phyloP scores from a whole-genome alignment of 2,329 filamentous ascomycete species.

The Plectosphaerella cucumerina region DNA sequence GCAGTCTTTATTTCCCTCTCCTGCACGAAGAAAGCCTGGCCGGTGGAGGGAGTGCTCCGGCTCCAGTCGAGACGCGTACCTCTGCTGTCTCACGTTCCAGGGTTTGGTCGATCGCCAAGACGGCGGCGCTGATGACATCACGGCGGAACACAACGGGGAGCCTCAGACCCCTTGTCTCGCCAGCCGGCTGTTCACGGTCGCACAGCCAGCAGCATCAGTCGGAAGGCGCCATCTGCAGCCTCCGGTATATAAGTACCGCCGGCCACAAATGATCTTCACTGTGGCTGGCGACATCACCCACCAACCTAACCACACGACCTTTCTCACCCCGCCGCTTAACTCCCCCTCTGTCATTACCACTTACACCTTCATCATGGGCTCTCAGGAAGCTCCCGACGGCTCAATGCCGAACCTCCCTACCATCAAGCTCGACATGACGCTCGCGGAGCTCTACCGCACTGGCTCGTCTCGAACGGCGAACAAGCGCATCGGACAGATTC shows the following conservation, averaged over 20 bases:
- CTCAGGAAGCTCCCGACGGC: background rate
- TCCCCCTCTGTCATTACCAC: too few relatives aligned
- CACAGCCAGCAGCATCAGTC: too few relatives aligned
- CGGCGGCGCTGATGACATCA: background rate
- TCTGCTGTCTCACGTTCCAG: background rate
- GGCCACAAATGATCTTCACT: too few relatives aligned
- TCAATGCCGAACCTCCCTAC: constrained; percentile 18
- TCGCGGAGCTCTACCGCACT: constrained; percentile 26
- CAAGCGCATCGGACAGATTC: constrained; percentile 23
- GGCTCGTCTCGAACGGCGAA: constrained; percentile 15
- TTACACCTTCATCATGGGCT: background rate
- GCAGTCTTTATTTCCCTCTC: too few relatives aligned
- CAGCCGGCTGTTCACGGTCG: too few relatives aligned
- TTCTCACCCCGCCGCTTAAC: too few relatives aligned
- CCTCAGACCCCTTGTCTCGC: too few relatives aligned
- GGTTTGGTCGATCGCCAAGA: background rate
- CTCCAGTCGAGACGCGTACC: background rate
- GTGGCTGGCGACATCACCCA: too few relatives aligned
- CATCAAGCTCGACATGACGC: constrained; percentile 27
- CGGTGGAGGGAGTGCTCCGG: background rate
- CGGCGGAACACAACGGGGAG: background rate
- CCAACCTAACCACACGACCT: too few relatives aligned
- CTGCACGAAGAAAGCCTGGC: too few relatives aligned
- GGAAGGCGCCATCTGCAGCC: too few relatives aligned
- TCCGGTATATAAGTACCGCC: too few relatives aligned